Evolutionary conservation across 1,284 basidiomycete species (phyloP).

Genomic region (Phylloboletellus chloephorus): DNA sequence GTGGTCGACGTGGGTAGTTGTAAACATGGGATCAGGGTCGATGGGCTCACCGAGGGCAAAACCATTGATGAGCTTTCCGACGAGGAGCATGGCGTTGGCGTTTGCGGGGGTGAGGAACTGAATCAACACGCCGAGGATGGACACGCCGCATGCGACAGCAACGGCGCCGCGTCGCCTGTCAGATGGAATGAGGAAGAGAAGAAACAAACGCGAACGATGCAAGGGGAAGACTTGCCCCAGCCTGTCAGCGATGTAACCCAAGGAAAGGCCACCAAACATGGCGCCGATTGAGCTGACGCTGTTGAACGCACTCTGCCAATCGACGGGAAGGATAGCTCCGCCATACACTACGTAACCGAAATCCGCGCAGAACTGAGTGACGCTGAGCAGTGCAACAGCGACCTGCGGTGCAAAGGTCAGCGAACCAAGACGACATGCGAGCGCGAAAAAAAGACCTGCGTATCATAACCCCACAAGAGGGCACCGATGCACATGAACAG

Average conservation of each 20-base stretch:
- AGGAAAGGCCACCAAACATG: conserved; percentile 25
- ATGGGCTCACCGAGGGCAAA: conserved; percentile 21
- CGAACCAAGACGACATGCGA: neutral
- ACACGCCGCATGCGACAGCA: conserved; percentile 21
- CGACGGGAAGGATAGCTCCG: conserved; percentile 20
- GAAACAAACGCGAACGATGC: too few relatives aligned
- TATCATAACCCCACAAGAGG: conserved; percentile 28
- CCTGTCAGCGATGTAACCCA: conserved; percentile 26
- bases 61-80: conserved; percentile 28
- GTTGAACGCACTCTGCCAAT: conserved; percentile 30
- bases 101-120: conserved; percentile 26
- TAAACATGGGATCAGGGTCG: too few relatives aligned
- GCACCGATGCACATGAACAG: conserved; percentile 26
- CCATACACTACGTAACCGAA: conserved; percentile 18
- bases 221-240: conserved; percentile 16
- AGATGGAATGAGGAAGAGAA: neutral
- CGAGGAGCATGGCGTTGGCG: conserved; percentile 24
- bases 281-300: conserved; percentile 24
- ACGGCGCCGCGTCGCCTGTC: conserved; percentile 23
- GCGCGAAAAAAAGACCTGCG: conserved; percentile 17
- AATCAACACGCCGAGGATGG: conserved; percentile 23
- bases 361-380: conserved; percentile 27
- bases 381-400: conserved; percentile 21
- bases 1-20: neutral
- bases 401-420: conserved; percentile 12